phyloP scores from a whole-genome alignment of 176 grass and related monocot genomes.

The Thalia dealbata region DNA sequence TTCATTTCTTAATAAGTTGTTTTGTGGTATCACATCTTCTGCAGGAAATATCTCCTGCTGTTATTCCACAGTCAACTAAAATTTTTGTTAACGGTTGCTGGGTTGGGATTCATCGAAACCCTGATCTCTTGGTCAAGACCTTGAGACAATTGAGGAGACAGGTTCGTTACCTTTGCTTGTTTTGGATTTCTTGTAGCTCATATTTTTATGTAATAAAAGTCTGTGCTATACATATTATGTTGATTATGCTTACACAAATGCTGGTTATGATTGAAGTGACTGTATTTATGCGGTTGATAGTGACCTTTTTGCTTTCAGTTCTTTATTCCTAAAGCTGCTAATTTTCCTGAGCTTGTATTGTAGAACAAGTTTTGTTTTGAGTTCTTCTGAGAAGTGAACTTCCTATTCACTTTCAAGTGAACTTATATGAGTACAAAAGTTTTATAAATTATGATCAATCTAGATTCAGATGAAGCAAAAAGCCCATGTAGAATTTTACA shows the following conservation, averaged over 20 bases:
- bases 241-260: neutral
- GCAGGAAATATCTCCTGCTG: slow-evolving; percentile 3
- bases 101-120: neutral
- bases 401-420: too few species aligned
- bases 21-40: neutral
- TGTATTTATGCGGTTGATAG: neutral
- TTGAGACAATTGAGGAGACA: slow-evolving; percentile 8
- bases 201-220: neutral
- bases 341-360: neutral
- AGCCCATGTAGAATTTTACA: too few species aligned
- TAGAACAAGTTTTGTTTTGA: neutral
- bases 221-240: neutral
- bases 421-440: too few species aligned
- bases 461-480: too few species aligned
- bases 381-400: too few species aligned
- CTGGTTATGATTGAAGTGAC: neutral
- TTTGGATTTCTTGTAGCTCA: neutral
- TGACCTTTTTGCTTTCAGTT: neutral
- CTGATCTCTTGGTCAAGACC: neutral
- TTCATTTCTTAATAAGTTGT: neutral
- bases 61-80: slow-evolving; percentile 6
- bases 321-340: neutral
- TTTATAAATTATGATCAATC: too few species aligned
- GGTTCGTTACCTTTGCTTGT: neutral
- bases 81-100: slow-evolving; percentile 5